These are phyloP conservation scores for Eucalyptus caleyi DNA, from an alignment of 345 rosid species.

Conservation along the genomic window DNA sequence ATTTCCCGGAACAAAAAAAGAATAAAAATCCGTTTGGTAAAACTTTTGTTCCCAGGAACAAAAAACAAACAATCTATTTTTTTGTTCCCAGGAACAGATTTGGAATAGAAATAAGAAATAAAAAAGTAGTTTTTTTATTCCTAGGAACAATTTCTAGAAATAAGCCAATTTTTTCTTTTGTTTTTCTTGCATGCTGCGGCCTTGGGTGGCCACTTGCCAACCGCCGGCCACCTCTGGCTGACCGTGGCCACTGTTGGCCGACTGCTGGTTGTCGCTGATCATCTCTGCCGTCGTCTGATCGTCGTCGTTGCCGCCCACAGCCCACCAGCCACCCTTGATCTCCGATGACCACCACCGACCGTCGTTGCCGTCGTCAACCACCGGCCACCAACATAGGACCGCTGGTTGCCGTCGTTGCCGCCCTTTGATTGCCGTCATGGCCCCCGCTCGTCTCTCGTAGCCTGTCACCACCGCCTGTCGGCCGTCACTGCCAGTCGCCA, in stretches of 20 bases:
- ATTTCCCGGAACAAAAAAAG: fast-evolving
- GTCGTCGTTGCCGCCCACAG: fast-evolving
- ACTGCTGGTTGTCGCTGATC: fast-evolving
- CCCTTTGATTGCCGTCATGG: fast-evolving
- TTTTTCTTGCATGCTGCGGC: fast-evolving
- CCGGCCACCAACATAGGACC: too few species aligned
- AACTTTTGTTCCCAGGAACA: fast-evolving
- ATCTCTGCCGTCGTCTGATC: fast-evolving
- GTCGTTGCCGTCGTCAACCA: fast-evolving
- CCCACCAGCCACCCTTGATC: too few species aligned
- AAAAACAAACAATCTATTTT: too few species aligned
- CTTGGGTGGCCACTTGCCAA: too few species aligned
- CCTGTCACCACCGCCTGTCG: too few species aligned
- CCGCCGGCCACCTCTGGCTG: too few species aligned
- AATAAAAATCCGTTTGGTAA: too few species aligned
- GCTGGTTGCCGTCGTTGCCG: fast-evolving
- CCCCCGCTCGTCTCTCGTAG: too few species aligned
- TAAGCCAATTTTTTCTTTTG: too few species aligned
- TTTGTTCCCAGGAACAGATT: fast-evolving
- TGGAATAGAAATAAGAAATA: too few species aligned
- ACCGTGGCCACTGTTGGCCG: too few species aligned
- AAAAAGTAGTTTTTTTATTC: fast-evolving
- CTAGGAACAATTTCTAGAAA: fast-evolving
- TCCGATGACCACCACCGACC: fast-evolving
- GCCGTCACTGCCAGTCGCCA: fast-evolving